Conservation (phyloP, 805 yeast species). For the Cyberlindnera misumaiensis region DNA sequence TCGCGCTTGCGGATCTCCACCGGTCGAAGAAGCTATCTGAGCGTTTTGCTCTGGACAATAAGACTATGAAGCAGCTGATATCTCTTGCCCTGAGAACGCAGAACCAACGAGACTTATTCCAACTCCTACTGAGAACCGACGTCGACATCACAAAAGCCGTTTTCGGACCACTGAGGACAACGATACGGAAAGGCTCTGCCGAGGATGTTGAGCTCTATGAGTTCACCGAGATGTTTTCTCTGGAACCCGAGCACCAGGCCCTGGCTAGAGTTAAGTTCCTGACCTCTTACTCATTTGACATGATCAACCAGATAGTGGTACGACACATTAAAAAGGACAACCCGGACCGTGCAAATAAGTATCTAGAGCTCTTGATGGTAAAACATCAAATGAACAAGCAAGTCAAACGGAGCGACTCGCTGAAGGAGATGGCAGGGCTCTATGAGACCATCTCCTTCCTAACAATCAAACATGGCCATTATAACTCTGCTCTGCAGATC, state of each 20-base stretch:
- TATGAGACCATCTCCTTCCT: conserved; percentile 17
- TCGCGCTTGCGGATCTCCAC: neutral
- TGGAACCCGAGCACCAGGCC: neutral
- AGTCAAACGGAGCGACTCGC: neutral
- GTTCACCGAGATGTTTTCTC: conserved; percentile 5
- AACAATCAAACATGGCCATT: conserved; percentile 11
- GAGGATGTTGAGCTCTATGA: conserved; percentile 3
- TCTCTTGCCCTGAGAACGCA: conserved; percentile 1
- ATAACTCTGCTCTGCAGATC: conserved; percentile 7
- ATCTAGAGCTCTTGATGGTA: conserved; percentile 9
- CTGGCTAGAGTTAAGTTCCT: conserved; percentile 6
- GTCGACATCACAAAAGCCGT: neutral
- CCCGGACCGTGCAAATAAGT: conserved; percentile 1
- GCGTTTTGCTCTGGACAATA: neutral
- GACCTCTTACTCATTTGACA: conserved; percentile 7
- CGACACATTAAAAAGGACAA: conserved; percentile 5
- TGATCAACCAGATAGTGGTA: conserved; percentile 10
- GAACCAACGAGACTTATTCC: neutral
- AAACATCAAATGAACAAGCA: conserved; percentile 1
- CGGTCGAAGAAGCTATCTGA: neutral
- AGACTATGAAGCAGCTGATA: neutral
- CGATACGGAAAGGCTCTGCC: conserved; percentile 4
- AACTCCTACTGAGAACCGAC: neutral
- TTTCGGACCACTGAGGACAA: conserved; percentile 1
- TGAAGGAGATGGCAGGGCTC: conserved; percentile 2